A percentile compares a stretch with the other conserved stretches of the same genome.
Conservation (phyloP, 345 rosid genomes). For the Acer negundo region DNA sequence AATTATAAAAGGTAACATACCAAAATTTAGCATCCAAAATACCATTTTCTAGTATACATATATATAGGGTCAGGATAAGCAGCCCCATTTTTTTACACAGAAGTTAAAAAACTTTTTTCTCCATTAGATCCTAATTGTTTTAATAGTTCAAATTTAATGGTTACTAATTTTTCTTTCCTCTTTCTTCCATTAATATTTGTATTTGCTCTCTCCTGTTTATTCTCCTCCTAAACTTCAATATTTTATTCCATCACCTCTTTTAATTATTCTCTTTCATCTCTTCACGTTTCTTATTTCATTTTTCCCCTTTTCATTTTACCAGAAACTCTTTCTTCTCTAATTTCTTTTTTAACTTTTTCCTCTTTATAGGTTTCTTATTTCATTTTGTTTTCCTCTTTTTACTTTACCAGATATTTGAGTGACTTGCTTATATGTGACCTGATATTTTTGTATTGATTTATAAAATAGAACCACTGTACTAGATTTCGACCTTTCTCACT, state of each 20-base stretch:
- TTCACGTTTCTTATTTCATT: not conserved
- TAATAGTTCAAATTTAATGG: not conserved
- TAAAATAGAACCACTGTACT: too few relatives aligned
- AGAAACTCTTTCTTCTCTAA: too few relatives aligned
- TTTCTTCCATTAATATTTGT: not conserved
- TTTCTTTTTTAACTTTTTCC: too few relatives aligned
- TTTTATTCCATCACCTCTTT: not conserved
- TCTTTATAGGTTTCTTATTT: too few relatives aligned
- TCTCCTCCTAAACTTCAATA: not conserved
- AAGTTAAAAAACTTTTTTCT: not conserved
- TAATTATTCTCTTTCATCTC: not conserved
- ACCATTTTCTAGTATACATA: not conserved
- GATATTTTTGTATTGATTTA: too few relatives aligned
- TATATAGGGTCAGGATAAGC: not conserved
- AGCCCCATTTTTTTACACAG: not conserved
- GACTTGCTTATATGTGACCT: too few relatives aligned
- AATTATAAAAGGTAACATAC: not conserved
- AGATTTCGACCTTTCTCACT: too few relatives aligned
- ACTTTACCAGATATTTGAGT: not conserved
- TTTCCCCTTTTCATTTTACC: not conserved
- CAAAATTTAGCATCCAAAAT: conserved; percentile 4
- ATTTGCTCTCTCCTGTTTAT: not conserved
- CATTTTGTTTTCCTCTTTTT: not conserved
- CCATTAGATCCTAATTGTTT: not conserved
- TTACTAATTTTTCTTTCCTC: not conserved